A percentile compares a stretch with the other conserved stretches of the same genome.
phyloP scores from a whole-genome alignment of 116 monocot genomes.

The Dioscorea cayenensis region DNA sequence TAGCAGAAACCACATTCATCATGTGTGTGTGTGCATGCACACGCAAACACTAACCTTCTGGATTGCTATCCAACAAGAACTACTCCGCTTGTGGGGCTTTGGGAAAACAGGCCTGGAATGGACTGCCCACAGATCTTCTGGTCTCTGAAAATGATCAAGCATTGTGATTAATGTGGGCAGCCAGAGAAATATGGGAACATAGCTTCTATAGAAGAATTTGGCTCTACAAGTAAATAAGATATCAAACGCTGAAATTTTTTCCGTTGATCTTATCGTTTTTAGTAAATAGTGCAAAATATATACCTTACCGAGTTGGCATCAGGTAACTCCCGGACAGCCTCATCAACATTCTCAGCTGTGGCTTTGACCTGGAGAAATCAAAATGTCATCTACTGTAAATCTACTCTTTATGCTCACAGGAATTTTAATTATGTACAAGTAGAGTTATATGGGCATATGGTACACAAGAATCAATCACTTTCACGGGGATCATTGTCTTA shows the following conservation, averaged over 20 bases:
- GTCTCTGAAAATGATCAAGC: constrained; percentile 34
- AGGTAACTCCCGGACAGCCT: constrained; percentile 87
- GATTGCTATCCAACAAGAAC: constrained; percentile 86
- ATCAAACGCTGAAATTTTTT: background rate
- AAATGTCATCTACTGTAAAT: background rate
- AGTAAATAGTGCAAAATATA: constrained; percentile 26
- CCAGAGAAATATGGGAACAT: too few species aligned
- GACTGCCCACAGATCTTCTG: constrained; percentile 74
- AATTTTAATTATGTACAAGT: background rate
- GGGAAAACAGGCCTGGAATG: constrained; percentile 70
- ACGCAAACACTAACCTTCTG: constrained; percentile 42
- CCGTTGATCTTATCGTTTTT: background rate
- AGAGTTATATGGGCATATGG: too few species aligned
- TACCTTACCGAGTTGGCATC: constrained; percentile 99
- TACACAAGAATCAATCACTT: too few species aligned
- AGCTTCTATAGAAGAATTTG: background rate
- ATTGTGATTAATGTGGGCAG: background rate
- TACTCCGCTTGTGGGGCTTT: constrained; percentile 74
- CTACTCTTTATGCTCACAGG: background rate
- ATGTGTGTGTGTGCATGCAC: too few species aligned
- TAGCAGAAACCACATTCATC: too few species aligned
- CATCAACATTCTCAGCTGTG: constrained; percentile 90
- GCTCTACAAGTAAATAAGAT: background rate
- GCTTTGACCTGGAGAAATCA: constrained; percentile 58
- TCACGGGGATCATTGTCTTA: background rate